These are phyloP conservation scores for Stemphylium lycopersici DNA, from an alignment of 2,329 filamentous ascomycete species.

Conservation along the genomic window DNA sequence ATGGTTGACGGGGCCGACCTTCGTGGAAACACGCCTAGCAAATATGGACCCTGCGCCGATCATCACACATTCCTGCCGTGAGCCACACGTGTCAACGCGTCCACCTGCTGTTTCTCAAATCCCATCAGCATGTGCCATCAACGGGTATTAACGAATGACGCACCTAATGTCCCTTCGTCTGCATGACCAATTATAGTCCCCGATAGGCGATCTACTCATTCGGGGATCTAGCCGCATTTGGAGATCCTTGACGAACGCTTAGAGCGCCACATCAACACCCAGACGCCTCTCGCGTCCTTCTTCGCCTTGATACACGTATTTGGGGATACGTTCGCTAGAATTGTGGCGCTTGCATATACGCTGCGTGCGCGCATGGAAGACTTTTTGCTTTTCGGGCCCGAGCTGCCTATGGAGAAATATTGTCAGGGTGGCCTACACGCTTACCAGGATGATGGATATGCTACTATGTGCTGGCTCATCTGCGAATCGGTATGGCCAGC, in stretches of 20 bases:
- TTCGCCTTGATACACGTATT: constrained; percentile 14
- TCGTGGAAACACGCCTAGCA: constrained; percentile 8
- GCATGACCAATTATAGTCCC: constrained; percentile 34
- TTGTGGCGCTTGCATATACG: constrained; percentile 22
- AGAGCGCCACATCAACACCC: constrained; percentile 26
- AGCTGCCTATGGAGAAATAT: constrained; percentile 22
- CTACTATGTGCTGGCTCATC: constrained; percentile 14
- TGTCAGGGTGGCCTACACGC: constrained; percentile 20
- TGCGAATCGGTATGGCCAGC: constrained; percentile 11
- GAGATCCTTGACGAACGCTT: constrained; percentile 40
- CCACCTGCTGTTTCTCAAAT: constrained; percentile 25
- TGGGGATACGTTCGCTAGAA: constrained; percentile 17
- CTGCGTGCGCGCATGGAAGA: constrained; percentile 24
- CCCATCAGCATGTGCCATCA: constrained; percentile 37
- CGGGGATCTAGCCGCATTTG: constrained; percentile 30
- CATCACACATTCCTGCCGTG: constrained; percentile 20
- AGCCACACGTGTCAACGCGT: constrained; percentile 17
- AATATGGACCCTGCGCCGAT: constrained; percentile 18
- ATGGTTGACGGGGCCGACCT: constrained; percentile 11
- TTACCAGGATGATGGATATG: constrained; percentile 11
- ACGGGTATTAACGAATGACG: constrained; percentile 18
- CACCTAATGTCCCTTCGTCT: constrained; percentile 5
- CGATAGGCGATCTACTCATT: constrained; percentile 27
- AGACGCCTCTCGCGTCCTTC: constrained; percentile 34
- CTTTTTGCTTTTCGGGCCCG: constrained; percentile 25